phyloP scores from a whole-genome alignment of 2,329 filamentous ascomycete species.

The Penicillium sp. region DNA sequence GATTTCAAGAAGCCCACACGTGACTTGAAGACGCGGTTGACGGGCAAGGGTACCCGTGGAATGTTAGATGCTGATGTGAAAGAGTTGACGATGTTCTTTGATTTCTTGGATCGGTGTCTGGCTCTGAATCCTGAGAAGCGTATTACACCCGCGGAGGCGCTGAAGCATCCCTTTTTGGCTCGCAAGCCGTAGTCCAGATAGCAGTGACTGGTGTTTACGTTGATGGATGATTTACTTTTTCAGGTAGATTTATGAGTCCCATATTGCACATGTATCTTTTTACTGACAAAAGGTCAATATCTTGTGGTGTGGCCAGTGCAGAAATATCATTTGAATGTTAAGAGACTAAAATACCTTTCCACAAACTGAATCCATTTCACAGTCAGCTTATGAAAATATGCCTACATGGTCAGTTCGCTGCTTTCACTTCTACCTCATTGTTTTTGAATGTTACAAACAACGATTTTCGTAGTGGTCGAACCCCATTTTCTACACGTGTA shows the following conservation, averaged over 20 bases:
- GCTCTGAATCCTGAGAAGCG: constrained; percentile 90
- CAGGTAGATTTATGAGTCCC: background rate
- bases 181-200: constrained; percentile 29
- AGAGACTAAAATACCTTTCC: too few species aligned
- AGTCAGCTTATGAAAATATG: too few species aligned
- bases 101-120: constrained; percentile 84
- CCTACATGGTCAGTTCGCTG: too few species aligned
- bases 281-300: background rate
- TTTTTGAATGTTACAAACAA: too few species aligned
- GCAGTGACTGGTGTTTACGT: background rate
- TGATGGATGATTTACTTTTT: background rate
- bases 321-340: too few species aligned
- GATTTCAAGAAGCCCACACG: constrained; percentile 68
- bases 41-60: constrained; percentile 68
- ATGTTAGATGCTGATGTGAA: constrained; percentile 73
- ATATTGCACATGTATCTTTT: background rate
- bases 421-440: too few species aligned
- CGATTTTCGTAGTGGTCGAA: too few species aligned
- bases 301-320: too few species aligned
- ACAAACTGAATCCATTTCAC: too few species aligned
- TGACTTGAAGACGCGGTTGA: constrained; percentile 78
- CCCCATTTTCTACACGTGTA: too few species aligned
- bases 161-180: constrained; percentile 84
- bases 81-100: constrained; percentile 80
- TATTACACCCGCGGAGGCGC: constrained; percentile 79